Evolutionary conservation across 495 filamentous ascomycete species (phyloP), one percentile per base, ranked within the genome.

Genomic region (Penicillium soppii): DNA sequence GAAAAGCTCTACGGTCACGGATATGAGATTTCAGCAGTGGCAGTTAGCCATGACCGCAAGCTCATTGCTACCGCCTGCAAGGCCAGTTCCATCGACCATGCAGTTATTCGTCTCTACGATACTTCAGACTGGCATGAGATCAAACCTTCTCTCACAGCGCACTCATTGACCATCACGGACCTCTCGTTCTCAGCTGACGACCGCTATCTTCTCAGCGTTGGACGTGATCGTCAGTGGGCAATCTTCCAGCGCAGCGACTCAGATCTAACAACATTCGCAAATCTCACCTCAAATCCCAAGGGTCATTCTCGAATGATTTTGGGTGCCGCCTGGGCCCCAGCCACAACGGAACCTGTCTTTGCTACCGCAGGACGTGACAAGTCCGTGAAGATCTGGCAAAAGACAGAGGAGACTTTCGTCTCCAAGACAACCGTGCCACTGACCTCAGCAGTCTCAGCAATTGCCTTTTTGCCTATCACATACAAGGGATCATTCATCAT

Each of bases 1-100:
- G 94, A 97, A 64, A 99, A 99, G 69, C 82, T 99, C 5, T 99
- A 99, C 67, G 94, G 94, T 5, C 94, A 99, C 70, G 94, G 94
- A n/a, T 95, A 95, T 72, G 94, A 99, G 67, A 94, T 99, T 33
- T 95, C 91, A 17, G 85, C 89, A 8, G 82, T 96, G 19, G 88
- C 92, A n/a, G 80, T 84, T 7, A 90, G 83, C 57, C 82, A 87
- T 52, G 85, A 88, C 58, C 85, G 86, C 13, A 73, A 61, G 2
- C 57, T 96, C 19, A 80, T 99, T 27, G 94, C 95, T 15, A 95
- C 90, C n/a, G 90, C 92, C 2, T 97, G 92, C 72, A 89, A 87
- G 63, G 95, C 95, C 15, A 92, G 84, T 68, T 94, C 90, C 12
- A 71, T 92, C 42, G 91, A 96, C 57, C 95, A 99, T 61, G 94